Conservation (phyloP, 2,329 filamentous ascomycete genomes). For the Colletotrichum tanaceti region DNA sequence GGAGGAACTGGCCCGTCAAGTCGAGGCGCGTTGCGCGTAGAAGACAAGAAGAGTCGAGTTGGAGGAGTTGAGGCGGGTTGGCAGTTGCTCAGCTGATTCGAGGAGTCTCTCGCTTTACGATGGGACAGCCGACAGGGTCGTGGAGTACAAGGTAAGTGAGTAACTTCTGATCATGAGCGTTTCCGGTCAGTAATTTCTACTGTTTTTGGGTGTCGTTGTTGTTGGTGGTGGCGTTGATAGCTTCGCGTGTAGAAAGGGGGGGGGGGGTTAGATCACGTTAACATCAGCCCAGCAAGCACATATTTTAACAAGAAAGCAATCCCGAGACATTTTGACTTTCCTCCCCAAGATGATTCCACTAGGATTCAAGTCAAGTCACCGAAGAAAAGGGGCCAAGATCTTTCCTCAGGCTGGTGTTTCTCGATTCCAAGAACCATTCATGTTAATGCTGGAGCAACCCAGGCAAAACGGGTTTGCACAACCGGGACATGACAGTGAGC, state of each 20-base stretch:
- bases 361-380: neutral
- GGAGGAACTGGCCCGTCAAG: neutral
- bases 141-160: neutral
- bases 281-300: too few species aligned
- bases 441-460: neutral
- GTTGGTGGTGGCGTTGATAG: too few species aligned
- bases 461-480: neutral
- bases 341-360: too few species aligned
- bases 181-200: too few species aligned
- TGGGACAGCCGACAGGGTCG: neutral
- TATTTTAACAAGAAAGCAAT: too few species aligned
- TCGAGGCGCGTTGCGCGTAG: too few species aligned
- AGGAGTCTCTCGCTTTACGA: neutral
- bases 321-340: neutral
- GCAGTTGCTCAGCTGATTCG: too few species aligned
- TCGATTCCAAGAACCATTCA: too few species aligned
- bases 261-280: too few species aligned
- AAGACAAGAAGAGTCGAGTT: neutral
- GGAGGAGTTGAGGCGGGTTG: neutral
- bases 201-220: neutral
- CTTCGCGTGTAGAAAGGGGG: too few species aligned
- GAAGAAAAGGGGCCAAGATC: neutral
- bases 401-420: neutral
- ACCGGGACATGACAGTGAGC: too few species aligned
- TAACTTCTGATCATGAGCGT: neutral